Conservation (phyloP, 495 filamentous ascomycete genomes). For the Penicillium cataractarum region DNA sequence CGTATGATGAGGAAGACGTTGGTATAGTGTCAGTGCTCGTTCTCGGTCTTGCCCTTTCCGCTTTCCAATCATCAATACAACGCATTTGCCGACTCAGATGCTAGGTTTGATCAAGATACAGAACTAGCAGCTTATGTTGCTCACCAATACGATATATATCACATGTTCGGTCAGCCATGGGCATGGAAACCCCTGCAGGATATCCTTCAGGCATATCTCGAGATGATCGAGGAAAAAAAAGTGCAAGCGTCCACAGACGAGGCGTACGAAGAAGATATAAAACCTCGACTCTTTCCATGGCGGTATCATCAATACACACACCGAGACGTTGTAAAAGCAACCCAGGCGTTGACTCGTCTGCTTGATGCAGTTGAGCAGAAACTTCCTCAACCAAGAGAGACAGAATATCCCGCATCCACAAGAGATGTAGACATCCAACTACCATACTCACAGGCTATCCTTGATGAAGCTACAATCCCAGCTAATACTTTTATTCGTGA, state of each 20-base stretch:
- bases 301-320: not conserved
- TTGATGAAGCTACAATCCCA: not conserved
- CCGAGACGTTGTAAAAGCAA: not conserved
- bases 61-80: not conserved
- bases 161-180: not conserved
- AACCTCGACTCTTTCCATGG: slow-evolving; percentile 3
- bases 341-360: not conserved
- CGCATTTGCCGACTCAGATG: not conserved
- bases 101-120: slow-evolving; percentile 1
- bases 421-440: not conserved
- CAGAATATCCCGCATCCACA: not conserved
- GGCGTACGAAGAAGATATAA: not conserved
- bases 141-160: not conserved
- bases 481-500: not conserved
- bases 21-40: not conserved
- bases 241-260: not conserved
- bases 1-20: not conserved
- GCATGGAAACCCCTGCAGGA: slow-evolving; percentile 9
- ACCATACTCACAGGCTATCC: slow-evolving; percentile 3
- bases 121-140: slow-evolving; percentile 1
- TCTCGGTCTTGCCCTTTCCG: not conserved
- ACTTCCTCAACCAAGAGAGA: not conserved
- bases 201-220: slow-evolving; percentile 9
- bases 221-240: slow-evolving; percentile 10
- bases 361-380: not conserved